These are phyloP conservation scores for Clavariopsis aquatica DNA, from an alignment of 495 filamentous ascomycete genomes.

Conservation along the genomic window DNA sequence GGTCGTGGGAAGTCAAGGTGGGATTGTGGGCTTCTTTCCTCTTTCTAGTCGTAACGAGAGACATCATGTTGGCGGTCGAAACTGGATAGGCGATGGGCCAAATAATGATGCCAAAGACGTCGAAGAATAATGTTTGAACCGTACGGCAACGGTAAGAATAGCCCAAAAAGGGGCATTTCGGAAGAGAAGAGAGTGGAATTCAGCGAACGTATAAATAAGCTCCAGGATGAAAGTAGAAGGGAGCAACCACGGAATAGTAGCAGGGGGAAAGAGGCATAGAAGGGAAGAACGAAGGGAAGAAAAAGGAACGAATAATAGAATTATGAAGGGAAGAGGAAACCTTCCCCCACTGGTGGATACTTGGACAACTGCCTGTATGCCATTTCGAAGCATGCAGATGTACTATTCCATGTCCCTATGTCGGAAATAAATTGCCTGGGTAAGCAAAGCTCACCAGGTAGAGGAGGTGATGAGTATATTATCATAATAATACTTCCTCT, in stretches of 20 bases:
- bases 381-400: too few relatives aligned
- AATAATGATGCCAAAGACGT: conserved; percentile 10
- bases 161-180: neutral
- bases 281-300: neutral
- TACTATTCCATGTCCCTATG: too few relatives aligned
- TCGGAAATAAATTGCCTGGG: too few relatives aligned
- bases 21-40: conserved; percentile 32
- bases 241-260: too few relatives aligned
- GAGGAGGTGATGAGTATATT: too few relatives aligned
- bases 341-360: neutral
- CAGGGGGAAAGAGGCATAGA: neutral
- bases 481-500: too few relatives aligned
- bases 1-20: conserved; percentile 20
- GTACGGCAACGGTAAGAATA: neutral
- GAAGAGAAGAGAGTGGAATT: neutral
- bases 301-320: neutral
- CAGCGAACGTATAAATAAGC: too few relatives aligned
- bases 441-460: too few relatives aligned
- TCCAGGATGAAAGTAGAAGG: too few relatives aligned
- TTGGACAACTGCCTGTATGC: too few relatives aligned
- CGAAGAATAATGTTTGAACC: conserved; percentile 1
- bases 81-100: conserved; percentile 4
- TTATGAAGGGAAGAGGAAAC: neutral
- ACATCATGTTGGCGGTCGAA: conserved; percentile 29
- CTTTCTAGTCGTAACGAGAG: conserved; percentile 29